A percentile compares a stretch with the other conserved stretches of the same genome.
Evolutionary conservation across 805 yeast species (phyloP).

Genomic region (Yarrowia phangngaensis): DNA sequence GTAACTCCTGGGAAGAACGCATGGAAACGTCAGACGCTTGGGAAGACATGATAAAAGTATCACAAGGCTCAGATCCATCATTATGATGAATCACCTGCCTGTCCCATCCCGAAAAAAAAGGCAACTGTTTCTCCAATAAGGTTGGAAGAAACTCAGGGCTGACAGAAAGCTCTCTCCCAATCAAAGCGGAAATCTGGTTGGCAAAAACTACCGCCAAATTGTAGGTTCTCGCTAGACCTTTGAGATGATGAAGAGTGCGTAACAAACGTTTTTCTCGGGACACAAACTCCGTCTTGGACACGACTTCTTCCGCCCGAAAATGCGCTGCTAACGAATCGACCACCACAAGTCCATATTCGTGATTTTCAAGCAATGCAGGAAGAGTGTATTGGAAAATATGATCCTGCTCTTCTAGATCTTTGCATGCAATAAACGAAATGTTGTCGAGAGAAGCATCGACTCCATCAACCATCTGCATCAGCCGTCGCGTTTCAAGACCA

Average conservation of each 20-base stretch:
- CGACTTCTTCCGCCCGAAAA: slow-evolving; percentile 55
- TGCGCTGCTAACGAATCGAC: slow-evolving; percentile 79
- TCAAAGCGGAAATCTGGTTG: slow-evolving; percentile 72
- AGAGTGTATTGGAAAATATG: slow-evolving; percentile 67
- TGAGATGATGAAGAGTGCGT: slow-evolving; percentile 48
- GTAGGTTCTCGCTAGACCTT: slow-evolving; percentile 47
- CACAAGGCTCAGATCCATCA: background rate
- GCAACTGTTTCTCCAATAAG: slow-evolving; percentile 59
- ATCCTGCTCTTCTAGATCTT: slow-evolving; percentile 68
- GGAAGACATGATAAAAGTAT: background rate
- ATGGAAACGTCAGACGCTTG: background rate
- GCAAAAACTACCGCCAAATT: slow-evolving; percentile 63
- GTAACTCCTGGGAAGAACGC: background rate
- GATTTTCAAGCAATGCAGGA: slow-evolving; percentile 50
- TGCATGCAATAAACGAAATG: slow-evolving; percentile 55
- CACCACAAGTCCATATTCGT: slow-evolving; percentile 53
- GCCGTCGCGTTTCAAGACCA: slow-evolving; percentile 60
- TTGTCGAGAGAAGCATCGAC: slow-evolving; percentile 39
- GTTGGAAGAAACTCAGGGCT: slow-evolving; percentile 41
- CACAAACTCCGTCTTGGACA: slow-evolving; percentile 2
- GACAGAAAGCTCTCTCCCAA: slow-evolving; percentile 36
- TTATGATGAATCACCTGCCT: slow-evolving; percentile 31
- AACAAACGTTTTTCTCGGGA: slow-evolving; percentile 19
- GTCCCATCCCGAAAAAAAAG: slow-evolving; percentile 77
- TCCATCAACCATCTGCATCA: slow-evolving; percentile 47